These are phyloP conservation scores for Alternaria rosae DNA, from an alignment of 2,329 filamentous ascomycete species.

Conservation along the genomic window DNA sequence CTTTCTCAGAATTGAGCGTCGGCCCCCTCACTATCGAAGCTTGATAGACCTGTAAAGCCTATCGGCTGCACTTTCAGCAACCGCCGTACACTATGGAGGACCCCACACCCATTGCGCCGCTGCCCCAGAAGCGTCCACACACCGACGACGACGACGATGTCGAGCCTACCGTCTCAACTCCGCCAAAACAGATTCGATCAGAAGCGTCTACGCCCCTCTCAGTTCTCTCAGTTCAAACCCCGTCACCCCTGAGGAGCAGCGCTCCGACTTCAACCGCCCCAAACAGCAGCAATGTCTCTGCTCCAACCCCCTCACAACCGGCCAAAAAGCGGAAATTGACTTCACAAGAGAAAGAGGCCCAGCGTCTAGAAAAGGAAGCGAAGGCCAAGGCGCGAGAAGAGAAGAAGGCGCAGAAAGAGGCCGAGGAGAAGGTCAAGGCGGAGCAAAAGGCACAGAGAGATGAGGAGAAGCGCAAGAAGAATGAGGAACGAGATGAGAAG, in stretches of 20 bases:
- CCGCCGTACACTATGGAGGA: slow-evolving; percentile 37
- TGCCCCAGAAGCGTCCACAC: slow-evolving; percentile 43
- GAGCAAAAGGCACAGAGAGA: slow-evolving; percentile 48
- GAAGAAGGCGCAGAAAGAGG: slow-evolving; percentile 45
- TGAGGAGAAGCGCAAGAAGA: slow-evolving; percentile 47
- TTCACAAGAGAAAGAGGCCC: slow-evolving; percentile 52
- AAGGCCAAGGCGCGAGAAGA: slow-evolving; percentile 48
- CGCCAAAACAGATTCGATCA: slow-evolving; percentile 35
- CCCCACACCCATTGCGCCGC: slow-evolving; percentile 23
- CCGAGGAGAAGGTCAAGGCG: slow-evolving; percentile 45
- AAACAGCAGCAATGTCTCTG: slow-evolving; percentile 18
- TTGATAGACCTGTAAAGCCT: neutral
- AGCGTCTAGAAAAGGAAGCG: slow-evolving; percentile 48
- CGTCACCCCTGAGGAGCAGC: slow-evolving; percentile 35
- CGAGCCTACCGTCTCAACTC: slow-evolving; percentile 36
- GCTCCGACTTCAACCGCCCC: slow-evolving; percentile 19
- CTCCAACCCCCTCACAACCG: slow-evolving; percentile 33
- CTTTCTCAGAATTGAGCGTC: neutral
- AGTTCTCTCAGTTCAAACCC: slow-evolving; percentile 42
- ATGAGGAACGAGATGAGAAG: slow-evolving; percentile 50
- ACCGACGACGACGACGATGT: slow-evolving; percentile 44
- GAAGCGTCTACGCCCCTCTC: slow-evolving; percentile 42
- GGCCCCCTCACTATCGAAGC: neutral
- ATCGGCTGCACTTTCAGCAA: neutral
- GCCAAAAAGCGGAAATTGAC: slow-evolving; percentile 55